These are phyloP conservation scores for Choiromyces venosus DNA, from an alignment of 495 filamentous ascomycete species.

Conservation along the genomic window DNA sequence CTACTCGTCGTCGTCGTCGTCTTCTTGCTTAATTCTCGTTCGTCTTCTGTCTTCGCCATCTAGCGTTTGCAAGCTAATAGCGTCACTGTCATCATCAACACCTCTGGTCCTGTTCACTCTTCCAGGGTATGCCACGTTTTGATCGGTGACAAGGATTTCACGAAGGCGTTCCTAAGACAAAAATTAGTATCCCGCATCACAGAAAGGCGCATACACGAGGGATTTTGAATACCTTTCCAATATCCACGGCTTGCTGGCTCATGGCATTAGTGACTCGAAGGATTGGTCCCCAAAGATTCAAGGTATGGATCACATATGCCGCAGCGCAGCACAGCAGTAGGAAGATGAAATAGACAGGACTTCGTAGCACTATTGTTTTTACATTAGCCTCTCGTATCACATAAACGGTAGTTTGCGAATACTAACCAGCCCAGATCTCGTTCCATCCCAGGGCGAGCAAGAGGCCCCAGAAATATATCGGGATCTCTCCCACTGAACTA, in stretches of 20 bases:
- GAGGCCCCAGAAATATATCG: constrained; percentile 86
- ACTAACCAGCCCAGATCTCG: constrained; percentile 55
- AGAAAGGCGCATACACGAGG: background rate
- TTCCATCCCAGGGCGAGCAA: constrained; percentile 93
- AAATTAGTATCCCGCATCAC: constrained; percentile 9
- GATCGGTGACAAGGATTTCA: constrained; percentile 16
- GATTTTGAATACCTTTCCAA: constrained; percentile 59
- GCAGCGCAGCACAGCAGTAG: constrained; percentile 67
- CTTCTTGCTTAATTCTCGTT: constrained; percentile 16
- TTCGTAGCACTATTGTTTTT: constrained; percentile 62
- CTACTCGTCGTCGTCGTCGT: constrained; percentile 24
- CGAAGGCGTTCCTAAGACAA: constrained; percentile 32
- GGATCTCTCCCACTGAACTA: constrained; percentile 89
- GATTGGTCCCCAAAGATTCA: constrained; percentile 95
- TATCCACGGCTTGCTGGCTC: constrained; percentile 72
- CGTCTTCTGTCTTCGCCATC: constrained; percentile 29
- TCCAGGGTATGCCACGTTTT: constrained; percentile 11
- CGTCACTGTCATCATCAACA: constrained; percentile 24
- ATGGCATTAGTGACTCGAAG: constrained; percentile 89
- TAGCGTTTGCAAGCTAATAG: constrained; percentile 24
- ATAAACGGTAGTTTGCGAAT: background rate
- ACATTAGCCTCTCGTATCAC: constrained; percentile 47
- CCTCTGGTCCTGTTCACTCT: constrained; percentile 14
- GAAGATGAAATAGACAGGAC: constrained; percentile 86
- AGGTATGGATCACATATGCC: constrained; percentile 80